These are phyloP conservation scores for Boletus rufocinnamomeus DNA, from an alignment of 768 basidiomycete species.

Conservation along the genomic window DNA sequence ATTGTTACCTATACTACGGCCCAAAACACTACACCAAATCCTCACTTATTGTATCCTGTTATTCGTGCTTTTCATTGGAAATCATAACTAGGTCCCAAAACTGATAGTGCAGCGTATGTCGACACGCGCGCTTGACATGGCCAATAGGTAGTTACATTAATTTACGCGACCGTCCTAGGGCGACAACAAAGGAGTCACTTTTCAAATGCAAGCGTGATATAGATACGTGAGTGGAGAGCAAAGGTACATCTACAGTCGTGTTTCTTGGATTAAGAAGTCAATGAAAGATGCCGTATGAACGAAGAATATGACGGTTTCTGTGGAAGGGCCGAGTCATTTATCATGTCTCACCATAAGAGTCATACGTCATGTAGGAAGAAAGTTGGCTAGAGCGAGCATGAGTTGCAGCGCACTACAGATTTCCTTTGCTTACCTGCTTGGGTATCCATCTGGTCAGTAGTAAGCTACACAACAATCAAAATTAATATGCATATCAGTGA, in stretches of 20 bases:
- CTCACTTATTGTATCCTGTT: constrained; percentile 32
- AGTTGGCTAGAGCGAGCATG: constrained; percentile 45
- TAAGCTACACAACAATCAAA: constrained; percentile 33
- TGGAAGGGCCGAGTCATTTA: neutral
- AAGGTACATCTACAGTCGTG: constrained; percentile 28
- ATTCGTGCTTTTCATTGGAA: constrained; percentile 10
- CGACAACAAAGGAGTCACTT: constrained; percentile 20
- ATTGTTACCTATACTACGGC: constrained; percentile 17
- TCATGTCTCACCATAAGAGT: constrained; percentile 5
- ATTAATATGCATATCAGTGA: neutral
- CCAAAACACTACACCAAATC: constrained; percentile 9
- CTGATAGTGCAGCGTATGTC: constrained; percentile 4
- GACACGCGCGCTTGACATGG: neutral
- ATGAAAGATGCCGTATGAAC: constrained; percentile 15
- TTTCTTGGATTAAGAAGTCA: constrained; percentile 19
- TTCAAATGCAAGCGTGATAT: constrained; percentile 31
- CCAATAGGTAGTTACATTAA: constrained; percentile 34
- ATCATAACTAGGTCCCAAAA: constrained; percentile 15
- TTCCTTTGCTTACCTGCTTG: constrained; percentile 63
- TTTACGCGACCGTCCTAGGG: constrained; percentile 24
- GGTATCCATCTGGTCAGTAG: constrained; percentile 45
- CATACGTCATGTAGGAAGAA: constrained; percentile 56
- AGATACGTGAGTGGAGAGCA: constrained; percentile 32
- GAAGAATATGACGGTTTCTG: constrained; percentile 11
- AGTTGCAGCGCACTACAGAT: constrained; percentile 4